These are phyloP conservation scores for Pluteus cervinus DNA, from an alignment of 768 basidiomycete species.

Conservation along the genomic window DNA sequence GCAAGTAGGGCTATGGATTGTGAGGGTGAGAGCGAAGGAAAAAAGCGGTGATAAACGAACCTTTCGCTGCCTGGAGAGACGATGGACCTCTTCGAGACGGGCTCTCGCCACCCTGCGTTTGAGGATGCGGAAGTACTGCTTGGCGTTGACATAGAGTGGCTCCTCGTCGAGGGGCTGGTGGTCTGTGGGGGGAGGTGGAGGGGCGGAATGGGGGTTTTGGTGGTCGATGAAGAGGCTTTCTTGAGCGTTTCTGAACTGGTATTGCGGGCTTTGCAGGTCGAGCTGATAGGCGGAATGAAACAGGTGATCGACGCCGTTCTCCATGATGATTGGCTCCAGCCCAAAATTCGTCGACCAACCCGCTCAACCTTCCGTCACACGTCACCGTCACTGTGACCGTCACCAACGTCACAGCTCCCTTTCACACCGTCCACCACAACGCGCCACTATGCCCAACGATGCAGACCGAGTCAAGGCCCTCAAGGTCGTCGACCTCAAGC, in stretches of 20 bases:
- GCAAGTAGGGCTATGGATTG: constrained; percentile 79
- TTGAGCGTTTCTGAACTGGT: constrained; percentile 1
- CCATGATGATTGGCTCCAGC: constrained; percentile 41
- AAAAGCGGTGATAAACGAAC: constrained; percentile 29
- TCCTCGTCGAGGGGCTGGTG: constrained; percentile 75
- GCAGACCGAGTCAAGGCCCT: constrained; percentile 48
- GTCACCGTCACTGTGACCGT: background rate
- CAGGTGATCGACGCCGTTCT: constrained; percentile 50
- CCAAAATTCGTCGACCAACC: constrained; percentile 2
- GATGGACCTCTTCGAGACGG: constrained; percentile 88
- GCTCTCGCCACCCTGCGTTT: constrained; percentile 90
- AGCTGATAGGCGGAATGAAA: constrained; percentile 53
- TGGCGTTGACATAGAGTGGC: constrained; percentile 98
- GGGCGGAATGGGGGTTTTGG: constrained; percentile 4
- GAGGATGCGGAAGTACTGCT: constrained; percentile 98
- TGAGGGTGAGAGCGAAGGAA: constrained; percentile 6
- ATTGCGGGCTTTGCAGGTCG: constrained; percentile 3
- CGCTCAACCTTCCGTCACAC: background rate
- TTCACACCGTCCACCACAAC: constrained; percentile 16
- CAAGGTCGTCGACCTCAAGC: constrained; percentile 67
- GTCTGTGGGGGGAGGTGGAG: constrained; percentile 15
- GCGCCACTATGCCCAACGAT: constrained; percentile 16
- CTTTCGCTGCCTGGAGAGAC: constrained; percentile 91
- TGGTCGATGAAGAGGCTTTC: constrained; percentile 17
- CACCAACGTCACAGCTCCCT: constrained; percentile 13